Base-by-base conservation (phyloP, 768 basidiomycete species). In the Pluteus cervinus region DNA sequence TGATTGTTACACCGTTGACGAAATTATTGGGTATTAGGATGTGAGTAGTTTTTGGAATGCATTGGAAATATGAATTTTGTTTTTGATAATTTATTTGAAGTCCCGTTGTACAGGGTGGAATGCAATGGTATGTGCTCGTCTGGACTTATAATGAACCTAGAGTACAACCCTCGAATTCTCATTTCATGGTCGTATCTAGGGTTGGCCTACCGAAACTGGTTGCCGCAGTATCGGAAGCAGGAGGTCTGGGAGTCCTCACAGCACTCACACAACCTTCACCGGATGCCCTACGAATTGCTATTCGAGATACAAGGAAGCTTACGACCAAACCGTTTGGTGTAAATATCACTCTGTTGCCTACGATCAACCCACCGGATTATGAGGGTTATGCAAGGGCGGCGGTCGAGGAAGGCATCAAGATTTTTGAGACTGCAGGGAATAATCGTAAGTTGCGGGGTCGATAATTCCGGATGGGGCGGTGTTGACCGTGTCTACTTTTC, bases 351-450 rank as follows among this genome's bases (percentile, higher is more conserved):
- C 59, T 92, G n/a, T 68, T 94, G 16, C 92, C 93, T 0, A 77
- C 75, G 22, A 94, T 96, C 48, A 86, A 79, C 40, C 90, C 91
- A 0, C 93, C 93, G 2, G 88, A 92, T 48, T 94, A 97, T 53
- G 79, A 74, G 36, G 88, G 83, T 9, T 91, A 83, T 48, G 86
- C 86, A 0, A 66, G 80, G 24, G 88, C 70, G 6, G 83, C 90
- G 7, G 76, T 91, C 32, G 87, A 86, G 44, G 91, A 93, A 54
- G 88, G 88, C 5, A 74, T 94, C n/a, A 69, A 58, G 50, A 81
- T 94, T 29, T 88, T 92, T 52, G 92, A 96, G 66, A 96, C 92
- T 0, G 92, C 92, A 2, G 93, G 91, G 5, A 88, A 86, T 50
- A 91, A 83, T 49, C 87, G 88, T 89, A 50, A 46, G 84, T 52